Base-by-base conservation (phyloP, 768 basidiomycete species). In the Tulasnella sp. region DNA sequence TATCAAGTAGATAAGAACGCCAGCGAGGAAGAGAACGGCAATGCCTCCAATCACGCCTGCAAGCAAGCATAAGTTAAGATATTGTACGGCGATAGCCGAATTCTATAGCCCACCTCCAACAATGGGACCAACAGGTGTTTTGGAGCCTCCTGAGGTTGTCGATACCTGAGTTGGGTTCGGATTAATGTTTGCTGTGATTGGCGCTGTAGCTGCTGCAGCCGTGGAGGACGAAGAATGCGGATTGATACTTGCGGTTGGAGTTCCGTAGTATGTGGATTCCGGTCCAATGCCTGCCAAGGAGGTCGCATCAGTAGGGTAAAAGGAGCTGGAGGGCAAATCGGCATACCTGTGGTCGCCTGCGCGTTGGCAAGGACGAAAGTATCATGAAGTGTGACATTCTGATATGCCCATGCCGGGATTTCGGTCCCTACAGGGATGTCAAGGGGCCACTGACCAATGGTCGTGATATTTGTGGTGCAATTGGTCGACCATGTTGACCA, bases 401-500 rank as follows among this genome's bases (percentile, higher is more conserved):
- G 69, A 61, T 78, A 85, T 11, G 83, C 83, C 83, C 83, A 85
- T 10, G 75, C 76, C 8, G 82, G 83, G 19, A 85, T 74, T 10
- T 72, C 70, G 1, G 78, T 73, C 8, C 75, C 76, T 0, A 65
- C 61, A 2, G 83, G 83, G 50, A 84, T 68, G n/a, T 69, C 65
- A 13, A 70, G 53, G 0, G 80, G 77, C 62, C 71, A 83, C n/a
- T 80, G 80, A 43, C 53, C 60, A 7, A 62, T 48, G 4, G 61
- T 62, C 34, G 58, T 47, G 23, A 61, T 26, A 34, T 44, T 13
- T 15, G 27, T 26, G 13, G 49, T 23, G 56, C 65, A 65, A n/a
- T 62, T 52, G 17, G 21, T 19, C n/a, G 79, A 80, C 51, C 47
- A 65, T 52, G 61, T 44, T 52, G 52, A 59, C 51, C 26, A 56